Percentiles rank a stretch among this genome's conserved stretches.
Conservation (phyloP, 495 filamentous ascomycete genomes). For the Aspergillus nanangensis region DNA sequence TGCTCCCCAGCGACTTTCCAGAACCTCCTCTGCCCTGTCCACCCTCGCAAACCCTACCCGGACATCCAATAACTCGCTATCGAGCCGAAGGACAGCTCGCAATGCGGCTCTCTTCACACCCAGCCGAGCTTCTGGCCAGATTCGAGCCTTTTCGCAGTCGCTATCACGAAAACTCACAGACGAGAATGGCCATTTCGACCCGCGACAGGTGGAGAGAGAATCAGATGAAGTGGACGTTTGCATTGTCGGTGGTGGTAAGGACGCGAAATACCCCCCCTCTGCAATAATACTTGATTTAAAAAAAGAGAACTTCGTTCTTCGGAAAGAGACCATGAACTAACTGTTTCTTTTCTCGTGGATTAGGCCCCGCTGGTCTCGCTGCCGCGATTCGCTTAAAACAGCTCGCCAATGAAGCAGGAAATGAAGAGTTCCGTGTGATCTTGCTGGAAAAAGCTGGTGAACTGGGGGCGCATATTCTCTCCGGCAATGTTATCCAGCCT, state of each 20-base stretch:
- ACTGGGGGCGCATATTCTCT: slow-evolving; percentile 90
- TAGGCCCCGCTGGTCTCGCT: slow-evolving; percentile 83
- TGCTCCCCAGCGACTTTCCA: slow-evolving; percentile 22
- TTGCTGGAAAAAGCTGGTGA: slow-evolving; percentile 95
- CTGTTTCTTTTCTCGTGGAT: slow-evolving; percentile 1
- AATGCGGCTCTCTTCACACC: slow-evolving; percentile 19
- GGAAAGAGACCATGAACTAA: no score
- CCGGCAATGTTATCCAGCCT: slow-evolving; percentile 92
- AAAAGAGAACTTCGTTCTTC: no score
- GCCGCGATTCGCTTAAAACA: slow-evolving; percentile 96
- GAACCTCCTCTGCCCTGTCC: slow-evolving; percentile 24
- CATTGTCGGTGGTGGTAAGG: slow-evolving; percentile 84
- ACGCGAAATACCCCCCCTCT: background rate
- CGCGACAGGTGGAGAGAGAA: slow-evolving; percentile 72
- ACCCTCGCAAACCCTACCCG: slow-evolving; percentile 18
- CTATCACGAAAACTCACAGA: slow-evolving; percentile 44
- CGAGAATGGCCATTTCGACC: slow-evolving; percentile 65
- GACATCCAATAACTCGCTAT: slow-evolving; percentile 16
- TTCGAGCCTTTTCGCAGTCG: slow-evolving; percentile 47
- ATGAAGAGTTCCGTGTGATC: slow-evolving; percentile 91
- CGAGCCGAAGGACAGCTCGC: slow-evolving; percentile 17
- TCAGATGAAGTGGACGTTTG: slow-evolving; percentile 93
- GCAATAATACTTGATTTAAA: no score
- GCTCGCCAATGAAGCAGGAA: slow-evolving; percentile 89
- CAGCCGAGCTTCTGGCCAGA: slow-evolving; percentile 18